These are phyloP conservation scores for Leishmania tarentolae DNA, from an alignment of 208 protist species.

Conservation along the genomic window DNA sequence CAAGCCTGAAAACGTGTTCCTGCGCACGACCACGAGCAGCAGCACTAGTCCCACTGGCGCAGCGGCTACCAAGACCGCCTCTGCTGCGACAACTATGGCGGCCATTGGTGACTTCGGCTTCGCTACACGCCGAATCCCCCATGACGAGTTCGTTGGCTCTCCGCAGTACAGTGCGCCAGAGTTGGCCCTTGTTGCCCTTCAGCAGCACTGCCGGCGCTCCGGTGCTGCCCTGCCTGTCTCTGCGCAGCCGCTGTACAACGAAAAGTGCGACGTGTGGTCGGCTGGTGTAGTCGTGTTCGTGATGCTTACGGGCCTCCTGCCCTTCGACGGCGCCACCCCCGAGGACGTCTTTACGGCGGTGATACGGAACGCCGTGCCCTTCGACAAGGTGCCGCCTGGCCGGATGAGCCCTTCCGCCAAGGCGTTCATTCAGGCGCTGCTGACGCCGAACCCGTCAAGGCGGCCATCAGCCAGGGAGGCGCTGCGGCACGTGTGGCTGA, in stretches of 20 bases:
- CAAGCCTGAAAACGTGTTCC: conserved; percentile 99
- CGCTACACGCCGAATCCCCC: conserved; percentile 76
- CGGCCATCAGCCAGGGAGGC: conserved; percentile 65
- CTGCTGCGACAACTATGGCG: conserved; percentile 43
- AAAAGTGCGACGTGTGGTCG: conserved; percentile 93
- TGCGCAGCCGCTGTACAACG: conserved; percentile 71
- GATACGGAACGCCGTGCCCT: conserved; percentile 46
- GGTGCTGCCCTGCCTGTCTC: conserved; percentile 3
- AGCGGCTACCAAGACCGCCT: background rate
- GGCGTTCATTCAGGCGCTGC: conserved; percentile 58
- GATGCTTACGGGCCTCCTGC: conserved; percentile 78
- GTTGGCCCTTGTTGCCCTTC: conserved; percentile 67
- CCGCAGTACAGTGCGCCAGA: conserved; percentile 89
- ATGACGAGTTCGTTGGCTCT: conserved; percentile 63
- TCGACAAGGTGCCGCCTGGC: conserved; percentile 40
- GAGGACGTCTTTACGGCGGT: conserved; percentile 71
- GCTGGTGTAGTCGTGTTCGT: conserved; percentile 85
- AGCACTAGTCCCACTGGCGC: background rate
- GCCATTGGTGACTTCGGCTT: conserved; percentile 98
- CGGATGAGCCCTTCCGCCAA: conserved; percentile 46
- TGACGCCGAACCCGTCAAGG: conserved; percentile 58
- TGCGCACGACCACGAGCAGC: conserved; percentile 66
- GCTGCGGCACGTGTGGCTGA: conserved; percentile 70
- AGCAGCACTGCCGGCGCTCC: conserved; percentile 23
- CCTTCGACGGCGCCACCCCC: conserved; percentile 72